These are phyloP conservation scores for Setaria viridis DNA, from an alignment of 202 grass and related monocot species.

Conservation along the genomic window DNA sequence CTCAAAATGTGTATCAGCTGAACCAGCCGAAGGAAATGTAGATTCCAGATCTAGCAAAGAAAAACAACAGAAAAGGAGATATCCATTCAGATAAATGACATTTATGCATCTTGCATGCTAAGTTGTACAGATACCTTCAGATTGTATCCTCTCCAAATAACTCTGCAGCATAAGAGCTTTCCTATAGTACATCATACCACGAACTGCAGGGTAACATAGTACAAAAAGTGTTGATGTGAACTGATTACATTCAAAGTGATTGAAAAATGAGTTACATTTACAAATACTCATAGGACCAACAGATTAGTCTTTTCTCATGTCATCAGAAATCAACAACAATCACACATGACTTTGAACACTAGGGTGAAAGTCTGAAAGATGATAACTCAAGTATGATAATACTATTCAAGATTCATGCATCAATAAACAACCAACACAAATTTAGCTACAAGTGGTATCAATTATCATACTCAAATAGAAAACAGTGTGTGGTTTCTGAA, in stretches of 20 bases:
- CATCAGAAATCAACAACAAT: constrained; percentile 13
- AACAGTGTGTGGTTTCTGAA: not conserved
- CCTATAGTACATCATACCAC: constrained; percentile 99
- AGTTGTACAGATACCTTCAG: constrained; percentile 67
- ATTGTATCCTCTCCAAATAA: constrained; percentile 80
- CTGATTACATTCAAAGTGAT: not conserved
- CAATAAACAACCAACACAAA: not conserved
- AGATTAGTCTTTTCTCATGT: not conserved
- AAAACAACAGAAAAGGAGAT: constrained; percentile 2
- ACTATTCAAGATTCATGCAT: not conserved
- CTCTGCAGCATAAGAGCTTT: constrained; percentile 96
- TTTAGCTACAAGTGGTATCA: not conserved
- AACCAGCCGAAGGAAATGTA: constrained; percentile 43
- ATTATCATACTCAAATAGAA: not conserved
- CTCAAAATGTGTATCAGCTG: constrained; percentile 80
- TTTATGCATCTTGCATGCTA: constrained; percentile 30
- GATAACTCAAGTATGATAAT: not conserved
- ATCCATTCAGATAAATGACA: constrained; percentile 37
- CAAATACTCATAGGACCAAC: not conserved
- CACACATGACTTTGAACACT: not conserved
- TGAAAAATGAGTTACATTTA: not conserved
- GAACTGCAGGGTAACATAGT: constrained; percentile 62
- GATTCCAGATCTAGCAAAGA: constrained; percentile 58
- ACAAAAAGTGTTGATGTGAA: constrained; percentile 13
- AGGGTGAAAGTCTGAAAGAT: not conserved